These are phyloP conservation scores for Acanthamoeba royreba DNA, from an alignment of 208 protist species.

Conservation along the genomic window DNA sequence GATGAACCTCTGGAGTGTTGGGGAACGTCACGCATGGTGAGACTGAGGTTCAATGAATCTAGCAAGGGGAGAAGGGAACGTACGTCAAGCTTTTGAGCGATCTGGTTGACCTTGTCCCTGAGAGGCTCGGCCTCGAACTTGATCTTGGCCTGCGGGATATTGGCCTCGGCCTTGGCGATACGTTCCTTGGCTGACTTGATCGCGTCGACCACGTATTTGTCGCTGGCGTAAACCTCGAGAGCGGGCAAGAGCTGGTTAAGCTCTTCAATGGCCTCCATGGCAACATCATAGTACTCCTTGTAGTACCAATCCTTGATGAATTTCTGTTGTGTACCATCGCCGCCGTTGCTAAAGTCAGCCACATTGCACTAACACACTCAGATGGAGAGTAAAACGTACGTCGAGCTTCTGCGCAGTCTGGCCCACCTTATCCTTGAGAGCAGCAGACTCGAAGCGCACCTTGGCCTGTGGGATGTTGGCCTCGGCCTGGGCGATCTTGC, in stretches of 20 bases:
- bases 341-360: too few species aligned
- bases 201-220: neutral
- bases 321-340: too few species aligned
- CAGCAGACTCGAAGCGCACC: conserved; percentile 10
- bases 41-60: neutral
- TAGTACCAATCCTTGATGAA: neutral
- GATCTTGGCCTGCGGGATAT: conserved; percentile 29
- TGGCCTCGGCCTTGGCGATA: neutral
- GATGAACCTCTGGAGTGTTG: neutral
- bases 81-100: neutral
- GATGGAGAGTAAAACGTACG: neutral
- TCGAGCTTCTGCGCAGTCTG: neutral
- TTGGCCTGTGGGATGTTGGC: conserved; percentile 44
- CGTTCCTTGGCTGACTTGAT: neutral
- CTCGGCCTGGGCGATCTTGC: conserved; percentile 25
- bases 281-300: neutral
- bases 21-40: neutral
- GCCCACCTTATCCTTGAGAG: neutral
- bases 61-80: neutral
- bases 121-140: neutral
- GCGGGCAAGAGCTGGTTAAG: neutral
- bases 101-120: neutral
- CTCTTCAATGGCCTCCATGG: neutral
- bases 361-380: too few species aligned
- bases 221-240: neutral